A percentile compares a stretch with the other conserved stretches of the same genome.
Evolutionary conservation across 2,329 filamentous ascomycete genomes (phyloP).

Genomic region (Ascomycota sp.): DNA sequence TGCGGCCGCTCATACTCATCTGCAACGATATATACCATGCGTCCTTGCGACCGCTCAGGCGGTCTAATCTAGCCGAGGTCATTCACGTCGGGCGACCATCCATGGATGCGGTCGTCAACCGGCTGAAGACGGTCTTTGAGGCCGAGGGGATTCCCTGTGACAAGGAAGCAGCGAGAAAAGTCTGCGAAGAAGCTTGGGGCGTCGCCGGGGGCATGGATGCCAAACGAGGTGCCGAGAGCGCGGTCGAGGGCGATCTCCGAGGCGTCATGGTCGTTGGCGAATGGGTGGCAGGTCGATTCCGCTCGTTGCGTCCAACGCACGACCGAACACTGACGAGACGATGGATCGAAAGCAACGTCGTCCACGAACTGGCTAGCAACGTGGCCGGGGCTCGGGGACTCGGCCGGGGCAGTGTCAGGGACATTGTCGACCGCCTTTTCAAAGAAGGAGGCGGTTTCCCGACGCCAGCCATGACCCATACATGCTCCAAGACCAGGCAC

Average conservation of each 20-base stretch:
- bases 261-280: constrained; percentile 74
- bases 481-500: constrained; percentile 21
- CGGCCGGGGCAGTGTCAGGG: constrained; percentile 50
- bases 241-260: constrained; percentile 53
- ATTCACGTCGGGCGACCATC: constrained; percentile 81
- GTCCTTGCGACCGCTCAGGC: constrained; percentile 67
- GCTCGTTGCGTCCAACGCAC: constrained; percentile 21
- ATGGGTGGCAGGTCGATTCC: constrained; percentile 60
- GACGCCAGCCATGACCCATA: constrained; percentile 25
- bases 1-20: constrained; percentile 78
- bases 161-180: constrained; percentile 65
- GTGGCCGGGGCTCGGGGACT: constrained; percentile 52
- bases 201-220: constrained; percentile 53
- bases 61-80: constrained; percentile 68
- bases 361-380: constrained; percentile 46
- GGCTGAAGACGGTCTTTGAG: constrained; percentile 68
- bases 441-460: constrained; percentile 62
- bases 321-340: constrained; percentile 40
- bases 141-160: constrained; percentile 81
- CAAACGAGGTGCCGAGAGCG: constrained; percentile 44
- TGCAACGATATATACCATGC: constrained; percentile 96
- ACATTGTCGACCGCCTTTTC: constrained; percentile 62
- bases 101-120: constrained; percentile 62
- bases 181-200: constrained; percentile 71
- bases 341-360: constrained; percentile 57